Percentiles rank a stretch among this genome's conserved stretches.
Evolutionary conservation across 441 rosid genomes (phyloP).

Genomic region (Erodium texanum): DNA sequence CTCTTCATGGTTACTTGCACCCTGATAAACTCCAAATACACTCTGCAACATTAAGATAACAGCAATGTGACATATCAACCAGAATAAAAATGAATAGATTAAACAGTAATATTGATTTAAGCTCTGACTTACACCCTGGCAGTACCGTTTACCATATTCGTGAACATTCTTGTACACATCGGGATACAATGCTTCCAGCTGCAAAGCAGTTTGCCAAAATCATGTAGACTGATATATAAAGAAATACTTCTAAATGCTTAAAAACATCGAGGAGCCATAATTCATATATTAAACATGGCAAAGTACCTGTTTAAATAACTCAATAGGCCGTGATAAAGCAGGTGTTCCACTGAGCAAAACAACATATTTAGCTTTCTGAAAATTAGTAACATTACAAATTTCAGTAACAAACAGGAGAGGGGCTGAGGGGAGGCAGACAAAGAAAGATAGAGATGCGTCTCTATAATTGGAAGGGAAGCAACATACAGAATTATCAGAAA

Average conservation of each 20-base stretch:
- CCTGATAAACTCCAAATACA: slow-evolving; percentile 78
- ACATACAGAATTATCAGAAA: too few relatives aligned
- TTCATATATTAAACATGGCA: slow-evolving; percentile 2
- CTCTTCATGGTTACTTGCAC: slow-evolving; percentile 96
- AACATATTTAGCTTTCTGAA: slow-evolving; percentile 87
- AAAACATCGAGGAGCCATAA: slow-evolving; percentile 11
- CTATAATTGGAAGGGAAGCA: too few relatives aligned
- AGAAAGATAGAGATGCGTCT: slow-evolving; percentile 15
- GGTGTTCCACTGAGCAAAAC: slow-evolving; percentile 91
- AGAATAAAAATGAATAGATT: neutral
- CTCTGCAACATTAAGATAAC: slow-evolving; percentile 43
- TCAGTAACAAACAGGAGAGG: neutral
- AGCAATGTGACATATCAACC: slow-evolving; percentile 13
- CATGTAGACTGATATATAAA: neutral
- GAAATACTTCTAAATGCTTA: too few relatives aligned
- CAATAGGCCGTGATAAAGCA: slow-evolving; percentile 94
- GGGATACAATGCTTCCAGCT: slow-evolving; percentile 95
- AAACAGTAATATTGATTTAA: neutral
- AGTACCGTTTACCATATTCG: slow-evolving; percentile 83
- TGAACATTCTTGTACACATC: slow-evolving; percentile 70
- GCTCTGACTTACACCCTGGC: slow-evolving; percentile 66
- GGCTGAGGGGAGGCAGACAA: neutral
- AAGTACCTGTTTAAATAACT: slow-evolving; percentile 80
- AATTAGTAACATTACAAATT: slow-evolving; percentile 16
- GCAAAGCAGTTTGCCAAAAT: slow-evolving; percentile 18